A percentile compares a stretch with the other conserved stretches of the same genome.
Evolutionary conservation across 176 grass and related monocot genomes (phyloP).

Genomic region (Oryza punctata): DNA sequence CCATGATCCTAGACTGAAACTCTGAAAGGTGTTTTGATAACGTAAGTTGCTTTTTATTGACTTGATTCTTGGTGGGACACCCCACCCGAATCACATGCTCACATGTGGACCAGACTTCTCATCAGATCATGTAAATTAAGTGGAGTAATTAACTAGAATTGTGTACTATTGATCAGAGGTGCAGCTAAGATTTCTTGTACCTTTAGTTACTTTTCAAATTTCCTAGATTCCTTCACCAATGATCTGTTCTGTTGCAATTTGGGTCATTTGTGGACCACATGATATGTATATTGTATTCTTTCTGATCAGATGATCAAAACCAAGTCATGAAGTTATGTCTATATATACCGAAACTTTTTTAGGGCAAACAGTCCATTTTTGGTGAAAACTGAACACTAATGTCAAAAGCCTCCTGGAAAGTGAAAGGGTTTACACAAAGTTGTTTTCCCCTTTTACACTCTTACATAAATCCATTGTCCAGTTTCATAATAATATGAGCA

Average conservation of each 20-base stretch:
- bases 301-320: background rate
- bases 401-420: background rate
- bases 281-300: background rate
- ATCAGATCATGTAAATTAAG: conserved; percentile 20
- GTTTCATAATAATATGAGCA: background rate
- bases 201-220: background rate
- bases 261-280: background rate
- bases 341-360: background rate
- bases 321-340: background rate
- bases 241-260: background rate
- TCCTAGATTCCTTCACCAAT: conserved; percentile 1
- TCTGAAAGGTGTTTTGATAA: conserved; percentile 31
- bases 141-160: background rate
- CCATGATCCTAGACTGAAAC: background rate
- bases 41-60: conserved; percentile 26
- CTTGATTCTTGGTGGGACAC: conserved; percentile 40
- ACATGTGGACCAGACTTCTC: conserved; percentile 45
- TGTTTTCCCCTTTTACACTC: background rate
- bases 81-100: conserved; percentile 36
- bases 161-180: background rate
- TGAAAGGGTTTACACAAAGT: background rate
- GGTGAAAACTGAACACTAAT: background rate
- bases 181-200: background rate
- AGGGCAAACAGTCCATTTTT: background rate
- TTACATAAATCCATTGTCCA: background rate